Percentiles rank a stretch among this genome's conserved stretches.
Conservation (phyloP, 345 rosid genomes). For the Salix dunnii region DNA sequence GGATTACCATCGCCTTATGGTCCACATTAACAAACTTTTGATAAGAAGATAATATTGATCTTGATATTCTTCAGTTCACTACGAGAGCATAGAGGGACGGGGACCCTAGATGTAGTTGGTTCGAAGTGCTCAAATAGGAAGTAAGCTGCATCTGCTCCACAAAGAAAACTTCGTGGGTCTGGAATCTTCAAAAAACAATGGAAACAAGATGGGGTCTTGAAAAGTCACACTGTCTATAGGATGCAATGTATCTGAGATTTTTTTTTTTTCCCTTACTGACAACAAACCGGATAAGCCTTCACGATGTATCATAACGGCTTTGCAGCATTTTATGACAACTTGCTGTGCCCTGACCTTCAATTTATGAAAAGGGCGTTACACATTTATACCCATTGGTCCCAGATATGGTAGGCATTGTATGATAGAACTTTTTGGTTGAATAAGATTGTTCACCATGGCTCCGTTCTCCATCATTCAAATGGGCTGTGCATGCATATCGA, state of each 20-base stretch:
- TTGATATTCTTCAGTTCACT: slow-evolving; percentile 19
- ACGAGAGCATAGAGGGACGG: slow-evolving; percentile 13
- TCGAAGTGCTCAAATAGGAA: slow-evolving; percentile 13
- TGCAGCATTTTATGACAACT: slow-evolving; percentile 17
- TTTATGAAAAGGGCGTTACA: slow-evolving; percentile 27
- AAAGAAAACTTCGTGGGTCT: slow-evolving; percentile 20
- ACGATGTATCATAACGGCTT: slow-evolving; percentile 28
- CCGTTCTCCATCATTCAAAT: not conserved
- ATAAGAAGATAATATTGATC: slow-evolving; percentile 12
- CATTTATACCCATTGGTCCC: slow-evolving; percentile 15
- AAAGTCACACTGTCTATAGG: slow-evolving; percentile 10
- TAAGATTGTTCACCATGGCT: not conserved
- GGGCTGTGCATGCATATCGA: not conserved
- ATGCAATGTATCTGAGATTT: slow-evolving; percentile 30
- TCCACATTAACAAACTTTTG: slow-evolving; percentile 39
- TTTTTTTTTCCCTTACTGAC: slow-evolving; percentile 2
- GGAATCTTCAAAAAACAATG: slow-evolving; percentile 25
- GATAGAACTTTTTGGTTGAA: not conserved
- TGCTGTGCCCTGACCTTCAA: slow-evolving; percentile 2
- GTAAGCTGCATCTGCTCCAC: slow-evolving; percentile 18
- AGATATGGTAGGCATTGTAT: not conserved
- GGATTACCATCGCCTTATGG: slow-evolving; percentile 75
- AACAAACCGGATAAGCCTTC: slow-evolving; percentile 13
- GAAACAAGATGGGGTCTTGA: slow-evolving; percentile 25
- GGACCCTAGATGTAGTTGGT: slow-evolving; percentile 23